These are phyloP conservation scores for Chondrus crispus DNA, from an alignment of 23 red algal species.

Conservation along the genomic window DNA sequence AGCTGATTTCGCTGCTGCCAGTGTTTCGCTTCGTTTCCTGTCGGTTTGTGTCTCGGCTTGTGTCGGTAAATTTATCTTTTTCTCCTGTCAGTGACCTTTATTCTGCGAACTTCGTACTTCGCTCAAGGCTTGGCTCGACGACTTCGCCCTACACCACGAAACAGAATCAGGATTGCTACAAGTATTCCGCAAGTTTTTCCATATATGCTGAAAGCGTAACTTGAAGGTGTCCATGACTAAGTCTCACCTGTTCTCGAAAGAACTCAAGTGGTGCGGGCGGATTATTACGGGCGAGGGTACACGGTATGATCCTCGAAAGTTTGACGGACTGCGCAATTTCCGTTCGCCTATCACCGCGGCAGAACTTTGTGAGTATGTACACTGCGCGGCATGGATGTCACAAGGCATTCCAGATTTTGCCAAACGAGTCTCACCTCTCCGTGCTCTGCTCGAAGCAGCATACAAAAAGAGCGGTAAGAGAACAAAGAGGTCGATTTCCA, in stretches of 20 bases:
- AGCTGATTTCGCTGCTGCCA: too few species aligned
- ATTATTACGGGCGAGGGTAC: neutral
- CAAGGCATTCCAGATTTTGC: neutral
- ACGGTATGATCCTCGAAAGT: neutral
- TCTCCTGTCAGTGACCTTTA: too few species aligned
- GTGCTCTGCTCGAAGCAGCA: neutral
- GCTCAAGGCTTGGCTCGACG: conserved; percentile 8
- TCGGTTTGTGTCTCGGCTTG: too few species aligned
- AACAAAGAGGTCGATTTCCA: neutral
- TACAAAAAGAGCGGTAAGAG: neutral
- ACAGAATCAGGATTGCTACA: neutral
- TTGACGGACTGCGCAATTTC: neutral
- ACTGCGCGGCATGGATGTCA: neutral
- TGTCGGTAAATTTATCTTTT: too few species aligned
- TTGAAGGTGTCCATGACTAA: neutral
- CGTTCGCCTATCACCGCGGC: neutral
- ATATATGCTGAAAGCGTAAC: neutral
- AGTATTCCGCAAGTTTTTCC: neutral
- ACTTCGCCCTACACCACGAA: neutral
- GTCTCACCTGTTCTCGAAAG: neutral
- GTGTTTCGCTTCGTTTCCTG: too few species aligned
- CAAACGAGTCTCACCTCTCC: neutral
- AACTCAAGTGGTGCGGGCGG: neutral
- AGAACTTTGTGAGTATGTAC: neutral
- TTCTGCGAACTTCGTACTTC: too few species aligned